Conservation (phyloP, 768 basidiomycete genomes). For the Lactarius quietus region DNA sequence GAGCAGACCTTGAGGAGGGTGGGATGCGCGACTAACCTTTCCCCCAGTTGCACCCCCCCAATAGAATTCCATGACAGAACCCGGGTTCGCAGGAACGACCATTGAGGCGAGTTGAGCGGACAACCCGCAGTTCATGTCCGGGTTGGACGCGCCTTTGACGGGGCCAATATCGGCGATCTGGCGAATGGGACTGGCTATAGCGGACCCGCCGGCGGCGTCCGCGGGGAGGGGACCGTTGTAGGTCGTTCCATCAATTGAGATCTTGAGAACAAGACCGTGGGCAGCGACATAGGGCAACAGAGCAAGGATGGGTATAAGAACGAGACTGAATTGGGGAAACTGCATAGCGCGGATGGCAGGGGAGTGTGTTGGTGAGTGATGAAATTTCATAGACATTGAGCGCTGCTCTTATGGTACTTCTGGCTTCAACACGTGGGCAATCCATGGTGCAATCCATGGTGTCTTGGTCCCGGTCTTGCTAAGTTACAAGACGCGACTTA, state of each 20-base stretch:
- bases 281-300: conserved; percentile 17
- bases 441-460: background rate
- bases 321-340: conserved; percentile 1
- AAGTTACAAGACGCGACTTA: too few relatives aligned
- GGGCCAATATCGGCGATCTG: conserved; percentile 40
- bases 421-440: background rate
- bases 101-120: conserved; percentile 45
- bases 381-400: background rate
- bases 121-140: conserved; percentile 56
- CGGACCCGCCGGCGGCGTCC: background rate
- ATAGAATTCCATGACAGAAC: conserved; percentile 46
- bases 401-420: background rate
- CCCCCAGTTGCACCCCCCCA: conserved; percentile 45
- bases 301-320: conserved; percentile 28
- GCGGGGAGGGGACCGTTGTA: conserved; percentile 22
- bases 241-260: conserved; percentile 22
- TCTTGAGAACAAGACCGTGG: conserved; percentile 20
- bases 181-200: conserved; percentile 34
- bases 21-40: conserved; percentile 27
- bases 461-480: too few relatives aligned
- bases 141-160: conserved; percentile 52
- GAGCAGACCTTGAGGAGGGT: too few relatives aligned
- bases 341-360: background rate
- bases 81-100: conserved; percentile 54
- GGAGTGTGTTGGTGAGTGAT: background rate